Evolutionary conservation across 2,329 filamentous ascomycete genomes (phyloP).

Genomic region (Fusarium tjaetaba): DNA sequence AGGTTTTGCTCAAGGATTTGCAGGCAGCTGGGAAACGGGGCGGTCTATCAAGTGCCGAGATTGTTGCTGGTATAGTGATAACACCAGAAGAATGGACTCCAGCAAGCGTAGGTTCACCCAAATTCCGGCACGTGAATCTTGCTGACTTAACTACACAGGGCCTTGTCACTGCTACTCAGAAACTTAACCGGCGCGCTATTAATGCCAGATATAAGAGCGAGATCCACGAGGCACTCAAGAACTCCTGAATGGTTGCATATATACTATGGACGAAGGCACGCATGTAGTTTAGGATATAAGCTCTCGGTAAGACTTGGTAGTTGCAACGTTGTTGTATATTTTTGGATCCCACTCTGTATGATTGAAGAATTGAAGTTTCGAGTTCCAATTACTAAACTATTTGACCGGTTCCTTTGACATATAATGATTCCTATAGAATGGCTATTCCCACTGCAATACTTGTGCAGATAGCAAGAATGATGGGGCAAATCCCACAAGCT

Average conservation of each 20-base stretch:
- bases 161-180: slow-evolving; percentile 68
- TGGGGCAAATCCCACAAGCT: fast-evolving
- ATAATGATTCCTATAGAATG: too few species aligned
- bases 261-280: not conserved
- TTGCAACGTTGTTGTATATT: not conserved
- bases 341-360: not conserved
- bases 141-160: slow-evolving; percentile 50
- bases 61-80: slow-evolving; percentile 78
- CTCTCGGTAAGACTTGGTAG: not conserved
- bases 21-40: slow-evolving; percentile 70
- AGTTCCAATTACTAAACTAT: not conserved
- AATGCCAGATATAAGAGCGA: slow-evolving; percentile 59
- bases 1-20: slow-evolving; percentile 71
- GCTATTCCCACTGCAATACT: too few species aligned
- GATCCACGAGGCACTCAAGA: slow-evolving; percentile 46
- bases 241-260: not conserved
- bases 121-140: fast-evolving
- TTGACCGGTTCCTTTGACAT: not conserved
- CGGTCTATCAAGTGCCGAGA: slow-evolving; percentile 76
- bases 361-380: not conserved
- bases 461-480: not conserved
- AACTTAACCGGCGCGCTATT: slow-evolving; percentile 64
- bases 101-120: slow-evolving; percentile 70
- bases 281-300: not conserved
- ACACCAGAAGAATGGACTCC: slow-evolving; percentile 90